Percentiles rank a stretch among this genome's conserved stretches.
phyloP scores from a whole-genome alignment of 139 green algal genomes.

The Coelastrella sp. region DNA sequence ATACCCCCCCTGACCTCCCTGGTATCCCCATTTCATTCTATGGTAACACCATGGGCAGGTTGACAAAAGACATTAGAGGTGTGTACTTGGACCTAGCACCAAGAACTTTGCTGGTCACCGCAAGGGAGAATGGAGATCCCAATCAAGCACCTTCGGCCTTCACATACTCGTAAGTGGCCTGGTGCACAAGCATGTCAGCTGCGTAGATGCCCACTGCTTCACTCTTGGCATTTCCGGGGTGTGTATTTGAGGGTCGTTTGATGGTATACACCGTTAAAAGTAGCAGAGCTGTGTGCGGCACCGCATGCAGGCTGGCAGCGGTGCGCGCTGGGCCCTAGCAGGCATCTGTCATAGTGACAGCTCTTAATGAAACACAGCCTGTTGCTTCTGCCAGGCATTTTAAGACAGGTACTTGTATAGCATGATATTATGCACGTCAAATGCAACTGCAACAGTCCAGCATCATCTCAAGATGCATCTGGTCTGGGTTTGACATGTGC shows the following conservation, averaged over 20 bases:
- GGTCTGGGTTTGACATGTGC: background rate
- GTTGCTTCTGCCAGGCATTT: too few species aligned
- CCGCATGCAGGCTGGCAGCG: too few species aligned
- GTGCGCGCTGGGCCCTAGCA: too few species aligned
- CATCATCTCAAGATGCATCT: too few species aligned
- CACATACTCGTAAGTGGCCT: slow-evolving; percentile 20
- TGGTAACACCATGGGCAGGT: background rate
- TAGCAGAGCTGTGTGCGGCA: too few species aligned
- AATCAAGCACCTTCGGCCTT: background rate
- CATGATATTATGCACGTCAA: too few species aligned
- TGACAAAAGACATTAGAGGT: slow-evolving; percentile 13
- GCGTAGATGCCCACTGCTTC: too few species aligned
- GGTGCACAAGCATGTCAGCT: background rate
- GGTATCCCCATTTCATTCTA: background rate
- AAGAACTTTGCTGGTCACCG: background rate
- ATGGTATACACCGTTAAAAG: background rate
- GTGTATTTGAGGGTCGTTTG: background rate
- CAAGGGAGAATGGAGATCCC: background rate
- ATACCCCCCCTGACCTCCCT: background rate
- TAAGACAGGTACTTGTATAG: too few species aligned
- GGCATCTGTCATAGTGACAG: too few species aligned
- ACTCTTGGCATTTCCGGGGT: background rate
- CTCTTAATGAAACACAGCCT: too few species aligned
- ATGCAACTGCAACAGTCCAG: background rate
- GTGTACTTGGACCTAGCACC: background rate